Base-by-base conservation (phyloP, 2,329 filamentous ascomycete species). In the Xylaria sp. region DNA sequence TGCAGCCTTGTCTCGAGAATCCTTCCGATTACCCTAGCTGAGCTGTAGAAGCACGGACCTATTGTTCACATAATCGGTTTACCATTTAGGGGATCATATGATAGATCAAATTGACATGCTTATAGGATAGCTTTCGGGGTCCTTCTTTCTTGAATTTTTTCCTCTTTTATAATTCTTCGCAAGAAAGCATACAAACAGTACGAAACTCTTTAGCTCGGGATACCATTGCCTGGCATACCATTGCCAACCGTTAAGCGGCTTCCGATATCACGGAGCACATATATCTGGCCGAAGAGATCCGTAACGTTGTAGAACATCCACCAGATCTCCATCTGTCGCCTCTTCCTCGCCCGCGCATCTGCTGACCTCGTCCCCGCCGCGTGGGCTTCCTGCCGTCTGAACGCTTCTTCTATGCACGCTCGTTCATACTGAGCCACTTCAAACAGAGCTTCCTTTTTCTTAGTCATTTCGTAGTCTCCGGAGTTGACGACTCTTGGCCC, bases 231-330 rank as follows among this genome's bases (percentile, higher is more conserved):
- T n/a, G 31, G 37, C 3, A 18, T 46, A 20, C 55, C 39, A 46
- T 58, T 58, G 3, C 39, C 56, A 12, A 58, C 56, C 15, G 56
- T 58, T n/a, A 58, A 58, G 39, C 56, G 56, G n/a, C 56, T 58
- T 7, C 56, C 67, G n/a, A 72, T 69, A 48, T 71, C 69, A 13
- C 57, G 63, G 7, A 67, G 37, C 2, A 72, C 64, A 34, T 72
- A 72, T 8, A 72, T 69, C 54, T 72, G 63, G 1, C 67, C 69
- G 37, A 59, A 67, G 5, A 72, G 51, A 51, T 72, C 69, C 31
- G 69, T 72, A 2, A 72, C 67, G 37, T 65, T 37, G 37, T n/a
- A 41, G 31, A 72, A 72, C 63, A 69, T 55, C 5, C 57, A 34
- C 51, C 34, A 65, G 13, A 68, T 63, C 9, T 52, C 61, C 69